Conservation (phyloP, 768 basidiomycete genomes). For the Boletus fagicola region DNA sequence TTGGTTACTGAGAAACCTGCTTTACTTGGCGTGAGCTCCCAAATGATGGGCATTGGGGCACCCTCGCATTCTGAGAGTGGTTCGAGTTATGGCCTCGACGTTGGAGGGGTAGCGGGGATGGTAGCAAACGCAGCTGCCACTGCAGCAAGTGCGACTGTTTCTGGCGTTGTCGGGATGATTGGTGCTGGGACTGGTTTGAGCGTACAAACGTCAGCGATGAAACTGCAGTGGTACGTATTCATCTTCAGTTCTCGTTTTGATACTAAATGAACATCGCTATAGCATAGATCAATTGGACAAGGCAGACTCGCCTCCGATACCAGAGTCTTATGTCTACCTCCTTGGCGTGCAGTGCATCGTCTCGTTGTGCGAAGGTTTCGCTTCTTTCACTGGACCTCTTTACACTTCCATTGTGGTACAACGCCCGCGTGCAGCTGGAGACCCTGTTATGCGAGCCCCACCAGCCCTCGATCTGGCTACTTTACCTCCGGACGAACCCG, state of each 20-base stretch:
- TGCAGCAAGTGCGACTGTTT: slow-evolving; percentile 79
- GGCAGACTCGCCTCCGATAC: slow-evolving; percentile 89
- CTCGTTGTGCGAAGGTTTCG: slow-evolving; percentile 83
- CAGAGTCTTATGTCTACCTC: slow-evolving; percentile 91
- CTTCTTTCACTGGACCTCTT: slow-evolving; percentile 68
- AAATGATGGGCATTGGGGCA: slow-evolving; percentile 81
- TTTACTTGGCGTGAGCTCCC: slow-evolving; percentile 71
- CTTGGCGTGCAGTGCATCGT: slow-evolving; percentile 86
- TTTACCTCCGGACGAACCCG: slow-evolving; percentile 51
- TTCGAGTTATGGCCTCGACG: slow-evolving; percentile 54
- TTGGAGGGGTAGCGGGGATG: slow-evolving; percentile 73
- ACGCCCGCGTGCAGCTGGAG: slow-evolving; percentile 58
- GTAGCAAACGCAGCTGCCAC: slow-evolving; percentile 79
- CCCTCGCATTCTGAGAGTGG: slow-evolving; percentile 33
- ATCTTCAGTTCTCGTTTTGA: not conserved
- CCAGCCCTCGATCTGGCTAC: slow-evolving; percentile 63
- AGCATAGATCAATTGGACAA: slow-evolving; percentile 99
- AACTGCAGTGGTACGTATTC: slow-evolving; percentile 76
- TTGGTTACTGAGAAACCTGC: slow-evolving; percentile 87
- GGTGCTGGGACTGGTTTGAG: slow-evolving; percentile 68
- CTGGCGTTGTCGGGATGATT: slow-evolving; percentile 86
- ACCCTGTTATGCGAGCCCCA: slow-evolving; percentile 66
- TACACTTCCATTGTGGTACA: slow-evolving; percentile 72
- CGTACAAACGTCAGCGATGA: slow-evolving; percentile 74
- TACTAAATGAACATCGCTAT: not conserved